phyloP scores from a whole-genome alignment of 257 asterid genomes.

The Nicotiana tomentosiformis region DNA sequence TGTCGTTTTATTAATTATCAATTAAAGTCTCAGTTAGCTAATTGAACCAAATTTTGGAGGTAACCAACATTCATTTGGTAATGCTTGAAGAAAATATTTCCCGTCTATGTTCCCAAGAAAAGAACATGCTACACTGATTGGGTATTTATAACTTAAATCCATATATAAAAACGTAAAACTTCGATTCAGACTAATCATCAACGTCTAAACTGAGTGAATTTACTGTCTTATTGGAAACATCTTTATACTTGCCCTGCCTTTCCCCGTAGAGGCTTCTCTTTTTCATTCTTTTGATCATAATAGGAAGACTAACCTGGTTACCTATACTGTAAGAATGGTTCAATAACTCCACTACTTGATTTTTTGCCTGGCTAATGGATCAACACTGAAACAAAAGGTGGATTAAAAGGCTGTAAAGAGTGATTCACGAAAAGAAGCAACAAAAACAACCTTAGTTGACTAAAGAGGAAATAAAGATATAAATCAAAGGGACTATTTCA shows the following conservation, averaged over 20 bases:
- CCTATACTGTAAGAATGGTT: not conserved
- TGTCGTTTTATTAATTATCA: not conserved
- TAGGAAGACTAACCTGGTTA: not conserved
- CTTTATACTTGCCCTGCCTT: not conserved
- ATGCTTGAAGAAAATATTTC: not conserved
- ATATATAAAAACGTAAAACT: not conserved
- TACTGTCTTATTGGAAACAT: not conserved
- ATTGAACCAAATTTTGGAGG: not conserved
- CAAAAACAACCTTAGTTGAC: not conserved
- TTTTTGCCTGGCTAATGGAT: not conserved
- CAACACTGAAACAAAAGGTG: not conserved
- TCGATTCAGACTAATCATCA: not conserved
- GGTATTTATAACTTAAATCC: too few relatives aligned
- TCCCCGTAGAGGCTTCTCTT: not conserved
- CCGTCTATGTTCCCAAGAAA: too few relatives aligned
- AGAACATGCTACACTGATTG: not conserved
- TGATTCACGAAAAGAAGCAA: not conserved
- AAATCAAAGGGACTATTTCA: not conserved
- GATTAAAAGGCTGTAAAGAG: not conserved
- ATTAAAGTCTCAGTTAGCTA: not conserved
- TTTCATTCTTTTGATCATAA: not conserved
- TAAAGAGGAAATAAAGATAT: not conserved
- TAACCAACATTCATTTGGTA: not conserved
- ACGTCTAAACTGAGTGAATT: not conserved
- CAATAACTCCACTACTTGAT: not conserved